These are phyloP conservation scores for Letharia lupina DNA, from an alignment of 495 filamentous ascomycete species.

Conservation along the genomic window DNA sequence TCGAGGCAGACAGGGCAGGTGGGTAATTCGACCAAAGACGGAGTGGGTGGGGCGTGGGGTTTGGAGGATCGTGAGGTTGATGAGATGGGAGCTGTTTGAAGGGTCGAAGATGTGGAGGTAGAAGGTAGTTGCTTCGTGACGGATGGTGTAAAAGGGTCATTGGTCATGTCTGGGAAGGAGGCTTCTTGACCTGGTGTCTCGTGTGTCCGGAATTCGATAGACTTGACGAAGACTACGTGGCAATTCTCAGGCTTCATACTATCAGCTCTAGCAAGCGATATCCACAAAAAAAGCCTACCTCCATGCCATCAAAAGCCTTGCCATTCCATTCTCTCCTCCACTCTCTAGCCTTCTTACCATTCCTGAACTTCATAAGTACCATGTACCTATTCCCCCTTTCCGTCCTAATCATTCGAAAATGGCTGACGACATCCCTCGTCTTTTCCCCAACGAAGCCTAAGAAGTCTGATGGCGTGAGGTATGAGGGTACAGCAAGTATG, in stretches of 20 bases:
- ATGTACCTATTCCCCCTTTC: conserved; percentile 84
- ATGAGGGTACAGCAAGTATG: conserved; percentile 88
- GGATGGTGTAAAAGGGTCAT: conserved; percentile 57
- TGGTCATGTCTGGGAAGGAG: conserved; percentile 50
- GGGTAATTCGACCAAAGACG: conserved; percentile 79
- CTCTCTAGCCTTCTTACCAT: conserved; percentile 57
- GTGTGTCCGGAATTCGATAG: conserved; percentile 60
- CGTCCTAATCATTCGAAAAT: conserved; percentile 93
- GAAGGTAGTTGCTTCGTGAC: conserved; percentile 25
- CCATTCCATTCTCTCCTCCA: conserved; percentile 91
- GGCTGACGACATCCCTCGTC: conserved; percentile 80
- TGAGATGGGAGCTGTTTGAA: conserved; percentile 38
- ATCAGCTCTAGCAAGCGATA: conserved; percentile 21
- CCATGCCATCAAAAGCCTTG: conserved; percentile 87
- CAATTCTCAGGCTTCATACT: conserved; percentile 76
- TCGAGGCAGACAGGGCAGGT: conserved; percentile 96
- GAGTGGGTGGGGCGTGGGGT: conserved; percentile 86
- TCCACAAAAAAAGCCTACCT: conserved; percentile 48
- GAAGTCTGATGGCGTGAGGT: conserved; percentile 85
- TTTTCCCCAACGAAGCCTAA: conserved; percentile 87
- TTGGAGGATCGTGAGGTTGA: conserved; percentile 56
- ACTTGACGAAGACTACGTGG: conserved; percentile 91
- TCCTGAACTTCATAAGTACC: conserved; percentile 93
- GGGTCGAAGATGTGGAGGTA: conserved; percentile 33
- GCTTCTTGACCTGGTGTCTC: conserved; percentile 29